Evolutionary conservation across 1,284 basidiomycete species (phyloP).

Genomic region (Microbotryum lychnidis-dioicae): DNA sequence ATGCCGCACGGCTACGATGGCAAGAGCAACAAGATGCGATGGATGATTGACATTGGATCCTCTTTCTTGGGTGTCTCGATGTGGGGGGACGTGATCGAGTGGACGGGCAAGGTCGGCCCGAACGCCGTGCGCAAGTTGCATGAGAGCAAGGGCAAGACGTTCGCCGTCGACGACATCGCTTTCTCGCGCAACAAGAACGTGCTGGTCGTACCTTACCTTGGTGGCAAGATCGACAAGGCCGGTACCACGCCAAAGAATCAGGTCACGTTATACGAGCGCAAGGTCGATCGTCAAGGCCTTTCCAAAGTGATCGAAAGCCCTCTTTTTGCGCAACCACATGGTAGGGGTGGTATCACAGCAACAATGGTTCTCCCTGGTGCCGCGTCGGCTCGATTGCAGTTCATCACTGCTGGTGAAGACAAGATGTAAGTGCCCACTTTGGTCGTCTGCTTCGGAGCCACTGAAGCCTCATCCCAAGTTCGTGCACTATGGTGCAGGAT

Average conservation of each 20-base stretch:
- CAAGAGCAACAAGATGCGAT: conserved; percentile 8
- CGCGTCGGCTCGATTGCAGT: conserved; percentile 11
- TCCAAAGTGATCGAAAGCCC: conserved; percentile 1
- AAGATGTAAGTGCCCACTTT: conserved; percentile 7
- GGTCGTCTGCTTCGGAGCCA: background rate
- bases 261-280: conserved; percentile 18
- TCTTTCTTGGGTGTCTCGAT: conserved; percentile 19
- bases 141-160: conserved; percentile 6
- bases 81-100: conserved; percentile 24
- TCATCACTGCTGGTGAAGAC: conserved; percentile 24
- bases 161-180: conserved; percentile 18
- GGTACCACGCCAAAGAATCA: conserved; percentile 12
- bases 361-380: conserved; percentile 5
- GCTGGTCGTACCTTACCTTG: conserved; percentile 19
- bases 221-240: conserved; percentile 10
- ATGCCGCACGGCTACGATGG: conserved; percentile 10
- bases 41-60: conserved; percentile 12
- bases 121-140: conserved; percentile 9
- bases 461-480: background rate
- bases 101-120: background rate
- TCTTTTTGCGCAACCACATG: conserved; percentile 13
- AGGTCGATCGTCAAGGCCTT: background rate
- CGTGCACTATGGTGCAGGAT: conserved; percentile 1
- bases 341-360: conserved; percentile 18
- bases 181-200: conserved; percentile 18